Evolutionary conservation across 2,329 filamentous ascomycete species (phyloP).

Genomic region (Juglanconis oblonga): DNA sequence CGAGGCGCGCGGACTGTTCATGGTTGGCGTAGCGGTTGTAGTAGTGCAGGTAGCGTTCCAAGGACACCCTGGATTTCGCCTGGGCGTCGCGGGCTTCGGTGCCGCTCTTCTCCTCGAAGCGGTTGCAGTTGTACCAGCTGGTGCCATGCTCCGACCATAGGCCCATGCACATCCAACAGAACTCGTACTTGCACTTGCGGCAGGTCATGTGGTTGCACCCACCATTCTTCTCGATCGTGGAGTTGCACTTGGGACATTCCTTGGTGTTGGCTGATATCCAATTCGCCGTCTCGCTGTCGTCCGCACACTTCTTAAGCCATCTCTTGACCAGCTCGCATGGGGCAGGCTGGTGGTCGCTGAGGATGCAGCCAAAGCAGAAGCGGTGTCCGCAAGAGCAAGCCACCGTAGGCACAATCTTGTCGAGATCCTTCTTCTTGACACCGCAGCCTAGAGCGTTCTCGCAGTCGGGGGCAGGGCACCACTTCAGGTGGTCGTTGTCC

Average conservation of each 20-base stretch:
- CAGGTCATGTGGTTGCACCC: constrained; percentile 99
- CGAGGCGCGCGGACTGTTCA: constrained; percentile 93
- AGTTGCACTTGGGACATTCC: constrained; percentile 92
- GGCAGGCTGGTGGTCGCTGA: constrained; percentile 88
- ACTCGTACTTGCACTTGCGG: constrained; percentile 91
- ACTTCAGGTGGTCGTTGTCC: constrained; percentile 91
- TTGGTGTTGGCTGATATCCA: constrained; percentile 99
- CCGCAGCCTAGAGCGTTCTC: constrained; percentile 86
- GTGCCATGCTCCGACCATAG: constrained; percentile 98
- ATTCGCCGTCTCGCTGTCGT: constrained; percentile 97
- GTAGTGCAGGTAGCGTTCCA: constrained; percentile 97
- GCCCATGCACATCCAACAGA: constrained; percentile 99
- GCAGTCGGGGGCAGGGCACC: constrained; percentile 98
- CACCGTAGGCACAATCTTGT: constrained; percentile 84
- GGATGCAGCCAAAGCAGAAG: constrained; percentile 94
- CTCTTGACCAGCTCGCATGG: constrained; percentile 88
- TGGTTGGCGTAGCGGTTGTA: constrained; percentile 99
- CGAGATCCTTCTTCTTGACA: constrained; percentile 83
- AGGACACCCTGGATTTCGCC: constrained; percentile 80
- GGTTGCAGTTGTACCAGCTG: constrained; percentile 99
- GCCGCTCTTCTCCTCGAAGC: constrained; percentile 94
- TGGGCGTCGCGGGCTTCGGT: constrained; percentile 87
- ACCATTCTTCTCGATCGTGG: constrained; percentile 98
- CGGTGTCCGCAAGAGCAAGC: constrained; percentile 78
- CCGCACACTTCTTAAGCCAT: constrained; percentile 97